Percentiles rank a stretch among this genome's conserved stretches.
phyloP scores from a whole-genome alignment of 352 stramenopile genomes.

The Plasmopara muralis region DNA sequence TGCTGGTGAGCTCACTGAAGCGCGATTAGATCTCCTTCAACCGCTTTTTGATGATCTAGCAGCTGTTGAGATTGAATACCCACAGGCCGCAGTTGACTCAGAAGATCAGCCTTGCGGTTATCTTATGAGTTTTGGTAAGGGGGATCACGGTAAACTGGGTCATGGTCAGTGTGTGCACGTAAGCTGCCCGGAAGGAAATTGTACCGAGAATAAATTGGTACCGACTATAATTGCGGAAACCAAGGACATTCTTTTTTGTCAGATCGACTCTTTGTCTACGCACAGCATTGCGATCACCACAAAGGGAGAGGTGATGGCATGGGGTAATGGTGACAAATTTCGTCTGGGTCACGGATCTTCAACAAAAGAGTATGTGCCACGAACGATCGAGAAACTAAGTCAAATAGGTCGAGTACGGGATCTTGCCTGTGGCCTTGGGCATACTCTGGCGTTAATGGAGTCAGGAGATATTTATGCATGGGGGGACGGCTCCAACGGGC shows the following conservation, averaged over 20 bases:
- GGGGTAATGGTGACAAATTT: conserved; percentile 83
- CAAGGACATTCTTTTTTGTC: conserved; percentile 40
- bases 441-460: conserved; percentile 54
- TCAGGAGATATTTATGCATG: conserved; percentile 71
- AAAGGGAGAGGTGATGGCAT: conserved; percentile 61
- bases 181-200: conserved; percentile 65
- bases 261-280: conserved; percentile 80
- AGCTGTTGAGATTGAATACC: conserved; percentile 21
- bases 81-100: conserved; percentile 12
- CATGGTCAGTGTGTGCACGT: conserved; percentile 66
- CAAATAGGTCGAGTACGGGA: conserved; percentile 52
- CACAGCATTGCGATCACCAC: conserved; percentile 71
- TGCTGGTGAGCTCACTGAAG: conserved; percentile 3
- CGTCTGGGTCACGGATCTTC: conserved; percentile 67
- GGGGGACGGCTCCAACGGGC: conserved; percentile 83
- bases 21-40: conserved; percentile 23
- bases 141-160: conserved; percentile 76
- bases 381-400: conserved; percentile 51
- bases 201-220: conserved; percentile 72
- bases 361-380: conserved; percentile 63
- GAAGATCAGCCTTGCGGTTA: conserved; percentile 35
- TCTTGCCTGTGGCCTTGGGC: conserved; percentile 56
- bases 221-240: conserved; percentile 59
- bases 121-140: conserved; percentile 82
- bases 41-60: conserved; percentile 41